Evolutionary conservation across 176 grass and related monocot genomes (phyloP).

Genomic region (Oryza longistaminata): DNA sequence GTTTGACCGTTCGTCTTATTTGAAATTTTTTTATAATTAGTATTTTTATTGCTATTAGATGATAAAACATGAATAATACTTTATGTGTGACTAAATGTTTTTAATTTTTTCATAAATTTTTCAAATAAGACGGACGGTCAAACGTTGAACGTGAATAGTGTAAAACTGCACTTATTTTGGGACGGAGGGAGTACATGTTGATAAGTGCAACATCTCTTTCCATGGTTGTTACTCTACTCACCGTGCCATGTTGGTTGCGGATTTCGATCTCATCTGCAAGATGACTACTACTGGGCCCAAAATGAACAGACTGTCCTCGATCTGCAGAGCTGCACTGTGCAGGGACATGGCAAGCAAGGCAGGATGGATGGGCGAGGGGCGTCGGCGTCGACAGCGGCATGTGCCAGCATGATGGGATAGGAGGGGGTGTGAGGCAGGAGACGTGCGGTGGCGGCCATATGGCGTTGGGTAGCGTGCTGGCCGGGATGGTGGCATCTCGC

Average conservation of each 20-base stretch:
- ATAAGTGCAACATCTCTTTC: background rate
- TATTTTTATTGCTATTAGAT: no score
- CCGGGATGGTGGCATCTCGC: background rate
- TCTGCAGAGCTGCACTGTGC: no score
- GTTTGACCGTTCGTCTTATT: no score
- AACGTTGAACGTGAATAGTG: no score
- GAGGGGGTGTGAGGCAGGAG: background rate
- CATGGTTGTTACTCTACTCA: background rate
- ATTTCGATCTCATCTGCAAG: background rate
- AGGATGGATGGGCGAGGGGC: background rate
- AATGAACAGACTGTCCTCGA: background rate
- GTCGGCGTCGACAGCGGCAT: background rate
- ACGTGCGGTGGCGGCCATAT: background rate
- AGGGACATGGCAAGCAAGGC: background rate
- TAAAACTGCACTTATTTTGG: no score
- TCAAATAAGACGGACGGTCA: no score
- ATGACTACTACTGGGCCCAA: background rate
- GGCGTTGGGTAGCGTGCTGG: background rate
- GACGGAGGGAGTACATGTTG: no score
- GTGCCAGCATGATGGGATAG: background rate
- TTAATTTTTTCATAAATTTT: no score
- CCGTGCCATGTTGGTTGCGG: background rate
- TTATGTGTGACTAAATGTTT: no score
- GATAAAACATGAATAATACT: no score
- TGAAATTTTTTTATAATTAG: no score